These are phyloP conservation scores for Orbilia javanica DNA, from an alignment of 2,329 filamentous ascomycete species.

Conservation along the genomic window DNA sequence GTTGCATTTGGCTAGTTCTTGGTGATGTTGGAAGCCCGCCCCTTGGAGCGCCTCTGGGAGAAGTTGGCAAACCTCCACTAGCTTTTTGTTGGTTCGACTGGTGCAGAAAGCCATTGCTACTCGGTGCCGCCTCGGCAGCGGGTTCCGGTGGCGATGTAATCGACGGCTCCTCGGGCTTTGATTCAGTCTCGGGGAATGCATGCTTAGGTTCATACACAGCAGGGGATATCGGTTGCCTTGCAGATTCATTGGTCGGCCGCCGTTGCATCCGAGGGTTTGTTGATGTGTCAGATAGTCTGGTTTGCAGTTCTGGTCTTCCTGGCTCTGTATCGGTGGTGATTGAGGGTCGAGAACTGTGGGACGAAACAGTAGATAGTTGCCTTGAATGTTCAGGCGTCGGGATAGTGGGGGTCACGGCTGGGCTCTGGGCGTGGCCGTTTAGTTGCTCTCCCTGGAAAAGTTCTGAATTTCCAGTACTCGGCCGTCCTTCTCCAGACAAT, in stretches of 20 bases:
- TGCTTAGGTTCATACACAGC: conserved; percentile 25
- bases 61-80: conserved; percentile 37
- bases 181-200: not conserved
- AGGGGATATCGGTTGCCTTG: conserved; percentile 23
- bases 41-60: conserved; percentile 25
- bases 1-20: conserved; percentile 30
- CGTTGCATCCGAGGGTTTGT: conserved; percentile 38
- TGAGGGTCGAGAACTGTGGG: conserved; percentile 32
- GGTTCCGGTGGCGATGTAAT: conserved; percentile 1
- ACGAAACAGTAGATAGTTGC: conserved; percentile 28
- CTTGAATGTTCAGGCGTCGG: conserved; percentile 28
- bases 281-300: conserved; percentile 21
- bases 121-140: not conserved
- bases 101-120: conserved; percentile 5
- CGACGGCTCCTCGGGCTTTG: not conserved
- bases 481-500: conserved; percentile 39
- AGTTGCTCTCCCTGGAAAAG: conserved; percentile 37
- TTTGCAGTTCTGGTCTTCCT: conserved; percentile 26
- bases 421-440: conserved; percentile 38
- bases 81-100: conserved; percentile 25
- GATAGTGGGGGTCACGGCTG: conserved; percentile 30
- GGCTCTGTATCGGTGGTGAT: conserved; percentile 39
- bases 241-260: conserved; percentile 51
- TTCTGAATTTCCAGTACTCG: conserved; percentile 49
- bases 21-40: conserved; percentile 34